Evolutionary conservation across 176 grass and related monocot species (phyloP), one percentile per base, ranked within the genome.

Genomic region (Miscanthus lutarioriparius): DNA sequence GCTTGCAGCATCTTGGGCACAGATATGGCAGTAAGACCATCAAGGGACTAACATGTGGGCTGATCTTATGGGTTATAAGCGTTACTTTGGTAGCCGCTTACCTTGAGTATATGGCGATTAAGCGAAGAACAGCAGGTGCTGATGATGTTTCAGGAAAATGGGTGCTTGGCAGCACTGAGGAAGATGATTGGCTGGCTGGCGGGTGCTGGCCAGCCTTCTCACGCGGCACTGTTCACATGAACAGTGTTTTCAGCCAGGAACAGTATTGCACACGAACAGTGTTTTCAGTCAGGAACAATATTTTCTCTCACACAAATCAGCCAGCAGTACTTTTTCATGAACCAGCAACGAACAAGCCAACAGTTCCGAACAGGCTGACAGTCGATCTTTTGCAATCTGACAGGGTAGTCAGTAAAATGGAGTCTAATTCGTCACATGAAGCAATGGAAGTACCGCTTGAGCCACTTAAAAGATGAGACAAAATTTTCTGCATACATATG

Each of bases 1-100:
- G 93, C 10, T 93, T 98, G 90, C 77, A 90, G 44, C 89, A 98
- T 87, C 86, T 98, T 74, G 93, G 93, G 25, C 72, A 95, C 15
- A 86, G 91, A 54, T 94, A 95, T 64, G 91, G 85, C 38, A 86
- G 80, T 67, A 90, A 95, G 80, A 95, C 86, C 70, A 85, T 92
- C 44, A 75, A 98, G 75, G 91, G 96, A 47, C 90, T 98, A 59
- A 87, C 87, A 78, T 95, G 91, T 92, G 89, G 91, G 35, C 73
- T 98, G 59, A 79, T 91, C 39, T 86, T 91, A 38, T 98, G 91
- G 93, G 76, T 92, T 66, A 64, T 95, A 11, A 77, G 84, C 63
- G 65, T 66, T 15, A 38, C 81, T 3, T 36, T 84, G 62, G 43
- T 90, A 58, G 79, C 88, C 6, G 76, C 88, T 73, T 93, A 98